Evolutionary conservation across 2,329 filamentous ascomycete genomes (phyloP), one percentile per base, ranked within the genome.

Genomic region (Pseudocercospora fijiensis): DNA sequence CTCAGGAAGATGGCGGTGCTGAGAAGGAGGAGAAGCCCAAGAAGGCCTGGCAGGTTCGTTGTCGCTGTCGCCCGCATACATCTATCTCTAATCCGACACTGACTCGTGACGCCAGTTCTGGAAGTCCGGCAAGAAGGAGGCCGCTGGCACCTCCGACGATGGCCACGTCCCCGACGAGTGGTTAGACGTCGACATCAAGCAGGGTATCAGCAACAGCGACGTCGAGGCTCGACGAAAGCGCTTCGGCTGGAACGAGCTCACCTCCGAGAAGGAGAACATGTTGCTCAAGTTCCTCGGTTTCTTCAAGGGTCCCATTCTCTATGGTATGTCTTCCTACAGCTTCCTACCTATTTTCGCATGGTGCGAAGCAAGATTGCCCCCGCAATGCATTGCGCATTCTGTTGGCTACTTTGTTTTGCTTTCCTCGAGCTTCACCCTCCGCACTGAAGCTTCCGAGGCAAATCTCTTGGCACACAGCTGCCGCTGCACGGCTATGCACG

Each of bases 251-350:
- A 91, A 91, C 80, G 89, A 91, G 77, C 81, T 91, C 76, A 82
- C 83, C 28, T 86, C 87, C 30, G 89, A 91, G 81, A 90, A 90
- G 83, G 86, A 88, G 79, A 91, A 90, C 81, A 80, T 90, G 81
- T 84, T 90, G 76, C 76, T 88, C 75, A 88, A 91, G 80, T 91
- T 91, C 80, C 79, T 91, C 71, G 83, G 85, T 76, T 91, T 89
- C 81, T 91, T 91, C 84, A 86, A 82, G 70, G 89, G 89, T 73
- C 89, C 89, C 67, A 88, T 91, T 82, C 85, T 91, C 67, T 91
- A 91, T 79, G 88, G 88, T 90, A 83, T 76, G 86, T 78, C 70
- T 56, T 45, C 5, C 51, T 58, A 26, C 61, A 65, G 59, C 63
- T 63, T 59, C 58, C 28, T 59, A 22, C 26, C 43, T 27, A 45